Evolutionary conservation across 768 basidiomycete genomes (phyloP).

Genomic region (Paxillus rubicundulus): DNA sequence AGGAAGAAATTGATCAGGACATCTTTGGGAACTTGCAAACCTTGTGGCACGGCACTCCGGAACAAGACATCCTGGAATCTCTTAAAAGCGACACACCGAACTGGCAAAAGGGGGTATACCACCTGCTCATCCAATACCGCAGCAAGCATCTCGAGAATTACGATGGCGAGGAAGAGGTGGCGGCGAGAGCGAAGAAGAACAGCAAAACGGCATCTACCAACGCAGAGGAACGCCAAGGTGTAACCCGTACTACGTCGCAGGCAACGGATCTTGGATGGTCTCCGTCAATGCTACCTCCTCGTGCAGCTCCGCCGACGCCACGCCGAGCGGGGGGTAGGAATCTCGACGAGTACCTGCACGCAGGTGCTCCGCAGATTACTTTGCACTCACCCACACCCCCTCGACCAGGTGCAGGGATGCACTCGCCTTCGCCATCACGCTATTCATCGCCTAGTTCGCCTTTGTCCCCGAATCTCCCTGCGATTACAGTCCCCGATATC

Average conservation of each 20-base stretch:
- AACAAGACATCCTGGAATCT: slow-evolving; percentile 68
- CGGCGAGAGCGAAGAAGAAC: slow-evolving; percentile 36
- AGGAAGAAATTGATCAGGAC: slow-evolving; percentile 76
- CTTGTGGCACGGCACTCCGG: slow-evolving; percentile 83
- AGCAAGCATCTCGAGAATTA: slow-evolving; percentile 69
- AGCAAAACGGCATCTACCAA: slow-evolving; percentile 34
- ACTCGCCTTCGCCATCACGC: slow-evolving; percentile 25
- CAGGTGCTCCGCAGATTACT: slow-evolving; percentile 23
- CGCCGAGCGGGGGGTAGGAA: slow-evolving; percentile 45
- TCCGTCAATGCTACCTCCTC: slow-evolving; percentile 45
- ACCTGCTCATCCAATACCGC: slow-evolving; percentile 83
- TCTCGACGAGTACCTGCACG: slow-evolving; percentile 13
- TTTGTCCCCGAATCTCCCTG: slow-evolving; percentile 40
- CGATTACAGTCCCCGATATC: slow-evolving; percentile 62
- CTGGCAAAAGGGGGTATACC: slow-evolving; percentile 97
- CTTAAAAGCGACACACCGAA: slow-evolving; percentile 67
- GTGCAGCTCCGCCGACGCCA: slow-evolving; percentile 61
- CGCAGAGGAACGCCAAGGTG: slow-evolving; percentile 19
- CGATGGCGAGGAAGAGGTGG: slow-evolving; percentile 61
- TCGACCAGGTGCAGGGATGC: slow-evolving; percentile 11
- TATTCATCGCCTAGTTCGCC: slow-evolving; percentile 29
- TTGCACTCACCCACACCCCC: slow-evolving; percentile 28
- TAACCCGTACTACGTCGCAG: slow-evolving; percentile 24
- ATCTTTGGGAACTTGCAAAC: slow-evolving; percentile 89
- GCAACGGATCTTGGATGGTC: slow-evolving; percentile 28